These are phyloP conservation scores for Amanita muscaria DNA, from an alignment of 768 basidiomycete genomes.

Conservation along the genomic window DNA sequence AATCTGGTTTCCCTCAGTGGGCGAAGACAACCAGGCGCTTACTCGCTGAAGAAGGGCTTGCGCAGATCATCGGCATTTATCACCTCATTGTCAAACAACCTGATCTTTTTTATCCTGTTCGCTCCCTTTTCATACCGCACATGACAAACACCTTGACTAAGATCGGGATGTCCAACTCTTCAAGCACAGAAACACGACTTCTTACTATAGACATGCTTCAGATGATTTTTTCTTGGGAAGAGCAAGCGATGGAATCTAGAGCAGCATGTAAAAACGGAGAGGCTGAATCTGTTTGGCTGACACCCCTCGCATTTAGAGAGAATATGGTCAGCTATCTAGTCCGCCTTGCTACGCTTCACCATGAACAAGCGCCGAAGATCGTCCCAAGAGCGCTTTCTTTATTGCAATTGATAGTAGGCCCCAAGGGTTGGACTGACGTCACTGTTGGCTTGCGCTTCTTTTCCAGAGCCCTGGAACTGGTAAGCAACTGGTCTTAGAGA, in stretches of 20 bases:
- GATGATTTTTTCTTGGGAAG: constrained; percentile 92
- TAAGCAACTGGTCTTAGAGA: constrained; percentile 23
- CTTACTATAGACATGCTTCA: constrained; percentile 88
- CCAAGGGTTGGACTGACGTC: constrained; percentile 84
- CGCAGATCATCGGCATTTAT: constrained; percentile 69
- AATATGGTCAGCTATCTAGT: constrained; percentile 93
- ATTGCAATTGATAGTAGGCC: constrained; percentile 72
- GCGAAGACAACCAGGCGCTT: constrained; percentile 78
- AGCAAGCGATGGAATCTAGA: constrained; percentile 37
- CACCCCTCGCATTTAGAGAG: constrained; percentile 75
- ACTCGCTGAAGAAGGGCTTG: constrained; percentile 82
- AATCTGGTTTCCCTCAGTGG: constrained; percentile 67
- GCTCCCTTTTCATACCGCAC: constrained; percentile 86
- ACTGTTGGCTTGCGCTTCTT: constrained; percentile 90
- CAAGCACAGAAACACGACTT: constrained; percentile 72
- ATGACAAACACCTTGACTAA: constrained; percentile 87
- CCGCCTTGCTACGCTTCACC: constrained; percentile 69
- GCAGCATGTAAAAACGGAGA: constrained; percentile 18
- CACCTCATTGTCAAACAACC: constrained; percentile 89
- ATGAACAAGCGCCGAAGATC: constrained; percentile 41
- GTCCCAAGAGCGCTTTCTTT: constrained; percentile 56
- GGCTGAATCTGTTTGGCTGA: constrained; percentile 46
- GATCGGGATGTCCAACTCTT: constrained; percentile 67
- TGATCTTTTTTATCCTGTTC: constrained; percentile 85
- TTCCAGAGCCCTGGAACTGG: constrained; percentile 74